Percentiles rank a stretch among this genome's conserved stretches.
These are phyloP conservation scores for Fragilaria radians DNA, from an alignment of 108 stramenopile species.

Conservation along the genomic window DNA sequence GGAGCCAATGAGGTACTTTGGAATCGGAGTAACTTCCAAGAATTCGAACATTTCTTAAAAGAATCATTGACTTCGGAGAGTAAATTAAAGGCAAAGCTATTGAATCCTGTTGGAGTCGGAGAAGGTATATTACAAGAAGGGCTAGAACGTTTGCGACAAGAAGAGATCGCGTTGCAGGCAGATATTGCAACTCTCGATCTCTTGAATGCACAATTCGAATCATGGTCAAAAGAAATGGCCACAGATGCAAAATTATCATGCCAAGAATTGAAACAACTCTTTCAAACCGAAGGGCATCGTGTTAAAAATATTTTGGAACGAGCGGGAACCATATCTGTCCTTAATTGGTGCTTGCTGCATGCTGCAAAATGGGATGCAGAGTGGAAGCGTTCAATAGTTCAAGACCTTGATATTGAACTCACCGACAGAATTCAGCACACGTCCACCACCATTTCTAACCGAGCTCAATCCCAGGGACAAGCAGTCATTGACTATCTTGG, in stretches of 20 bases:
- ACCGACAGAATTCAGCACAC: conserved; percentile 11
- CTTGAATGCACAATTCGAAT: conserved; percentile 50
- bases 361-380: conserved; percentile 29
- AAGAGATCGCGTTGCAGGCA: conserved; percentile 42
- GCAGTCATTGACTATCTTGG: conserved; percentile 70
- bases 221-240: conserved; percentile 59
- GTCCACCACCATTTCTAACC: conserved; percentile 39
- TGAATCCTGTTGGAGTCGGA: conserved; percentile 69
- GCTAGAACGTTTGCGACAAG: conserved; percentile 30
- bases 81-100: conserved; percentile 66
- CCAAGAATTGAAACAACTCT: conserved; percentile 17
- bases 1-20: conserved; percentile 21
- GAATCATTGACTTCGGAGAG: conserved; percentile 67
- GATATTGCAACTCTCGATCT: conserved; percentile 64
- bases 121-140: conserved; percentile 62
- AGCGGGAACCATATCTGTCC: conserved; percentile 21
- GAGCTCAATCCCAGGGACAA: conserved; percentile 64
- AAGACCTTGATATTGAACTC: conserved; percentile 19
- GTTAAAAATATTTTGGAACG: conserved; percentile 17
- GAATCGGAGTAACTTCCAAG: conserved; percentile 54
- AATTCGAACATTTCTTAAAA: conserved; percentile 55
- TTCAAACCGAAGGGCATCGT: conserved; percentile 28
- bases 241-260: conserved; percentile 30
- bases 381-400: conserved; percentile 37
- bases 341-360: conserved; percentile 31